Base-by-base conservation (phyloP, 768 basidiomycete species). In the Pleurotus tuber-regium region DNA sequence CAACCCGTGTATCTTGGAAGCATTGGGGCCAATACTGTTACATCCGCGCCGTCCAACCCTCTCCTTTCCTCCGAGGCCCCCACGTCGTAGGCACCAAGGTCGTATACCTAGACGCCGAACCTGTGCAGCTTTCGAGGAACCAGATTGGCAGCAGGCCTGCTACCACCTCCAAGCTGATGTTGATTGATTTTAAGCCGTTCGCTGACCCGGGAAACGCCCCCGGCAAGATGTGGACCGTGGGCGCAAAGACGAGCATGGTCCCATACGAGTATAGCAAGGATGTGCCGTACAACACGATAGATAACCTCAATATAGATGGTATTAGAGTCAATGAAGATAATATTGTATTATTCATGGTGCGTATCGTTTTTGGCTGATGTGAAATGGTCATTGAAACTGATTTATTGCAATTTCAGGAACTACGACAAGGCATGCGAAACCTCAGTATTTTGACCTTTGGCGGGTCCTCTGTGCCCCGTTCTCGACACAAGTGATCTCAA, bases 261-360 rank as follows among this genome's bases (percentile, higher is more conserved):
- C 75, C 77, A 6, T 70, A 58, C 54, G 79, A 79, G 60, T 64
- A 55, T 39, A 61, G 61, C 56, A 75, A 75, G 44, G 70, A 70
- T 8, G 64, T 82, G 23, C 73, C 79, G 7, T 54, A 67, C 8
- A 63, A 70, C 48, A 78, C 76, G 12, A 73, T 77, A 2, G 70
- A 76, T 52, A 67, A 72, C 7, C 66, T 73, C 43, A 66, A 64
- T 29, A 71, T 84, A 48, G 76, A 81, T 29, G 76, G 73, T 62
- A 66, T 83, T 50, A 69, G 73, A 33, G 74, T 75, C 33, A 84
- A 79, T 9, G 83, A 84, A 61, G 83, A 86, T 55, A 82, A 83
- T 50, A 71, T 84, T 16, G 66, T 83, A 48, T 60, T 86, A 47
- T 72, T 83, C 54, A 62, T 82, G 55, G 83, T 82, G 62, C 40